Evolutionary conservation across 805 yeast species (phyloP).

Genomic region (Kuraishia cidri): DNA sequence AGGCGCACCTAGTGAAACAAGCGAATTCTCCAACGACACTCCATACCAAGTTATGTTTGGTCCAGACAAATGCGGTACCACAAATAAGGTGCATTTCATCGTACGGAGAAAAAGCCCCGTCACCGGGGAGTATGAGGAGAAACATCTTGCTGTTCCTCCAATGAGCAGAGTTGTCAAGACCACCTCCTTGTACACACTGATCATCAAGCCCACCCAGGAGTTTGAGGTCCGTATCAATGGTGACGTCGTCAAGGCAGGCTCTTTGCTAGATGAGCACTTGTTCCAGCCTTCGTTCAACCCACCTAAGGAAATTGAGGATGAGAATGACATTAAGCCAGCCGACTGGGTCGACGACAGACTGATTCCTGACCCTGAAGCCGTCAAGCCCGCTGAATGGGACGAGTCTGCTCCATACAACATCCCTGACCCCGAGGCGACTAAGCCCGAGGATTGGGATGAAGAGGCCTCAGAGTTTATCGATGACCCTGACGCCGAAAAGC

Average conservation of each 20-base stretch:
- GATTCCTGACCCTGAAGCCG: slow-evolving; percentile 61
- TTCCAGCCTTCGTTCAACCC: slow-evolving; percentile 65
- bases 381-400: slow-evolving; percentile 83
- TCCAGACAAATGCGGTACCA: slow-evolving; percentile 82
- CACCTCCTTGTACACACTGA: slow-evolving; percentile 67
- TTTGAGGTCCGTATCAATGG: slow-evolving; percentile 84
- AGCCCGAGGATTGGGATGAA: slow-evolving; percentile 81
- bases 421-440: slow-evolving; percentile 54
- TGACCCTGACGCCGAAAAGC: slow-evolving; percentile 61
- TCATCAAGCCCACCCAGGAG: slow-evolving; percentile 53
- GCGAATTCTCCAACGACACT: slow-evolving; percentile 51
- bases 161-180: slow-evolving; percentile 49
- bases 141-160: slow-evolving; percentile 62
- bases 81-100: slow-evolving; percentile 75
- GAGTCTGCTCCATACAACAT: slow-evolving; percentile 56
- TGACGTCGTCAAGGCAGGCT: slow-evolving; percentile 60
- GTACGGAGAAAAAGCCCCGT: slow-evolving; percentile 47
- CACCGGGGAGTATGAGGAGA: slow-evolving; percentile 55
- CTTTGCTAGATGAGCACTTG: slow-evolving; percentile 41
- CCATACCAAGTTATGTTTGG: slow-evolving; percentile 90
- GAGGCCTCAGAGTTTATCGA: slow-evolving; percentile 43
- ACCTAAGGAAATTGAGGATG: slow-evolving; percentile 53
- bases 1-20: slow-evolving; percentile 18
- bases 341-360: slow-evolving; percentile 71
- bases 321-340: slow-evolving; percentile 53